A percentile compares a stretch with the other conserved stretches of the same genome.
Conservation (phyloP, 2,329 filamentous ascomycete genomes). For the Colletotrichum lini region DNA sequence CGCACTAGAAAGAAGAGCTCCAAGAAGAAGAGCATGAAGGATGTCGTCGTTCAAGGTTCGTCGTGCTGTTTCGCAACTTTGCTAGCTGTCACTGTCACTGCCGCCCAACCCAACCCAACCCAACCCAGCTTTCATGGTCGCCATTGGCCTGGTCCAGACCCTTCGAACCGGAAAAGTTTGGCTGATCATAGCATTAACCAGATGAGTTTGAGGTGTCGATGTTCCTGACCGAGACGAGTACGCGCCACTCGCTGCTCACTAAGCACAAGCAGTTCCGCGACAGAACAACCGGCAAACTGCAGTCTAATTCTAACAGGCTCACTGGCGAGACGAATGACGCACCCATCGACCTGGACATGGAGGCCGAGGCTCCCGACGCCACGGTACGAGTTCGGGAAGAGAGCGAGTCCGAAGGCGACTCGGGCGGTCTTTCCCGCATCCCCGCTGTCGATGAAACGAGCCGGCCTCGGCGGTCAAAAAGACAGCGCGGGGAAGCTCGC, state of each 20-base stretch:
- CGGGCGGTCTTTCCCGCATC: constrained; percentile 68
- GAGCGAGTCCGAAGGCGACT: constrained; percentile 70
- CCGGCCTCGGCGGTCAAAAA: constrained; percentile 43
- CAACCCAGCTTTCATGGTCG: constrained; percentile 33
- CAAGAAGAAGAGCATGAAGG: constrained; percentile 87
- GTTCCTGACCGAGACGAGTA: constrained; percentile 89
- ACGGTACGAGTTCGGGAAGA: constrained; percentile 66
- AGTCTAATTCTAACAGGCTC: constrained; percentile 74
- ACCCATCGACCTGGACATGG: constrained; percentile 66
- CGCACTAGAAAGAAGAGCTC: constrained; percentile 72
- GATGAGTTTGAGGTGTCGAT: constrained; percentile 97
- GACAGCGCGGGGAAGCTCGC: constrained; percentile 48
- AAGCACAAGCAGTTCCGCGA: constrained; percentile 86
- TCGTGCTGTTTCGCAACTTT: constrained; percentile 32
- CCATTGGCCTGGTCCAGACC: constrained; percentile 14
- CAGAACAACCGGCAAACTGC: constrained; percentile 65
- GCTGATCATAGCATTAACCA: constrained; percentile 52
- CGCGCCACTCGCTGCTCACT: constrained; percentile 86
- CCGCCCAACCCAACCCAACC: constrained; percentile 28
- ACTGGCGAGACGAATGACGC: constrained; percentile 69
- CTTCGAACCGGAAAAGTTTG: constrained; percentile 1
- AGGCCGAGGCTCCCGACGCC: constrained; percentile 52
- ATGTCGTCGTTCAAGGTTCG: constrained; percentile 85
- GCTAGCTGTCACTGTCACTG: constrained; percentile 13
- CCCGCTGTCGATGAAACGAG: constrained; percentile 57